These are phyloP conservation scores for Penicillium simplicissimum DNA, from an alignment of 495 filamentous ascomycete genomes.

Conservation along the genomic window DNA sequence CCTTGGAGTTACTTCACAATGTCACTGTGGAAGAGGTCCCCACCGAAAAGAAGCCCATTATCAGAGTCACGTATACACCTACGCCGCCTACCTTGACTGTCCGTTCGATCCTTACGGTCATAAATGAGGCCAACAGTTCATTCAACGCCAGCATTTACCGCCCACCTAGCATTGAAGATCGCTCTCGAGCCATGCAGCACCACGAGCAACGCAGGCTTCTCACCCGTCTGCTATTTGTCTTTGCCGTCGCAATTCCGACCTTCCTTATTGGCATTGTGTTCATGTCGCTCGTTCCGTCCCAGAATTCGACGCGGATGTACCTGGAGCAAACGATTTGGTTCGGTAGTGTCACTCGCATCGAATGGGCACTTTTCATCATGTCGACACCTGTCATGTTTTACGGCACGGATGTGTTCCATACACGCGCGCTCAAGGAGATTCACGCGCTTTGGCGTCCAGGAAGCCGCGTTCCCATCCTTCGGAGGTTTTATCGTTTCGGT, in stretches of 20 bases:
- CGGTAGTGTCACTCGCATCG: constrained; percentile 71
- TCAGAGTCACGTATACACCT: constrained; percentile 72
- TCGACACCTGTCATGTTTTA: constrained; percentile 90
- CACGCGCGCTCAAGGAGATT: constrained; percentile 76
- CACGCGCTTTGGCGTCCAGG: constrained; percentile 75
- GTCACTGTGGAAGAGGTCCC: constrained; percentile 51
- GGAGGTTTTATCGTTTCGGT: constrained; percentile 86
- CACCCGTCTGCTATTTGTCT: constrained; percentile 65
- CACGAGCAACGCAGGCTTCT: constrained; percentile 63
- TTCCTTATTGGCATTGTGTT: constrained; percentile 89
- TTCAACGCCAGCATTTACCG: constrained; percentile 74
- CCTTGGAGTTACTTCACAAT: constrained; percentile 53
- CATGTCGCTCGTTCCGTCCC: constrained; percentile 73
- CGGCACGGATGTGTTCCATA: constrained; percentile 84
- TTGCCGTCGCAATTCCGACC: constrained; percentile 78
- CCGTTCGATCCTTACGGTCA: constrained; percentile 66
- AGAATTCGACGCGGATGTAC: constrained; percentile 56
- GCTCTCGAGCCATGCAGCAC: constrained; percentile 68
- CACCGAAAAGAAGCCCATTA: constrained; percentile 59
- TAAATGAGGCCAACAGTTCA: constrained; percentile 61
- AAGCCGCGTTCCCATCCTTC: constrained; percentile 71
- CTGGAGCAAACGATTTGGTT: constrained; percentile 70
- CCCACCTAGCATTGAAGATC: constrained; percentile 82
- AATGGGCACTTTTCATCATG: constrained; percentile 83
- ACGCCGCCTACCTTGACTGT: constrained; percentile 71